Conservation (phyloP, 352 stramenopile species). For the Pseudoperonospora humuli region DNA sequence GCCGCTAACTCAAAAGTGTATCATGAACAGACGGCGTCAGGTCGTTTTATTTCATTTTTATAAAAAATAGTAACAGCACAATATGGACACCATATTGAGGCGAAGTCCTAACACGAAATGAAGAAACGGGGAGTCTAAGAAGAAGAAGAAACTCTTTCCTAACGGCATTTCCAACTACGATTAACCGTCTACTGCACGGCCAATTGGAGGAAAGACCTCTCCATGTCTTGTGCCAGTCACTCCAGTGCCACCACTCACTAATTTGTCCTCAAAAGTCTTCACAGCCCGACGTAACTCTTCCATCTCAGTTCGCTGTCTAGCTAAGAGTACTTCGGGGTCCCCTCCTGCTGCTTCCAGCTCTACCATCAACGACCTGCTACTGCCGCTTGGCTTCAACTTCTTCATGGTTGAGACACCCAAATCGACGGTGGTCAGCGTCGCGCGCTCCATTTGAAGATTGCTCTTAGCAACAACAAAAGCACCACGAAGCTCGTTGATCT, state of each 20-base stretch:
- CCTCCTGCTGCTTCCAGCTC: slow-evolving; percentile 20
- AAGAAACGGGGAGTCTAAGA: too few species aligned
- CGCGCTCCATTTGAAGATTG: slow-evolving; percentile 73
- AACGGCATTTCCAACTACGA: background rate
- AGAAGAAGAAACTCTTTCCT: too few species aligned
- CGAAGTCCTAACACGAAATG: too few species aligned
- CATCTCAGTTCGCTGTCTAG: slow-evolving; percentile 54
- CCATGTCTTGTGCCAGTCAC: slow-evolving; percentile 4
- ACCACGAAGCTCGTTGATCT: slow-evolving; percentile 89
- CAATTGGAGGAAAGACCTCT: slow-evolving; percentile 29
- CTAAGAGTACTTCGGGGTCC: slow-evolving; percentile 50
- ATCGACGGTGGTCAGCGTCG: slow-evolving; percentile 25
- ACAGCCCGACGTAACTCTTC: slow-evolving; percentile 72
- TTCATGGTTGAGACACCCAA: slow-evolving; percentile 18
- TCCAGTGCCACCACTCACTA: slow-evolving; percentile 13
- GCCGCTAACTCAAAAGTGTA: background rate
- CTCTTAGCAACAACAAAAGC: slow-evolving; percentile 66
- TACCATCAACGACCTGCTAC: slow-evolving; percentile 11
- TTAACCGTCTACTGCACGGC: slow-evolving; percentile 28
- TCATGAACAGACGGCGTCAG: background rate
- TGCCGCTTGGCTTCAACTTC: slow-evolving; percentile 10
- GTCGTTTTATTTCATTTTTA: too few species aligned
- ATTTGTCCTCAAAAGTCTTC: slow-evolving; percentile 65
- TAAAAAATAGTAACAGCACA: too few species aligned
- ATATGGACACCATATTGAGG: too few species aligned